These are phyloP conservation scores for Lactifluus piperatus DNA, from an alignment of 768 basidiomycete genomes.

Conservation along the genomic window DNA sequence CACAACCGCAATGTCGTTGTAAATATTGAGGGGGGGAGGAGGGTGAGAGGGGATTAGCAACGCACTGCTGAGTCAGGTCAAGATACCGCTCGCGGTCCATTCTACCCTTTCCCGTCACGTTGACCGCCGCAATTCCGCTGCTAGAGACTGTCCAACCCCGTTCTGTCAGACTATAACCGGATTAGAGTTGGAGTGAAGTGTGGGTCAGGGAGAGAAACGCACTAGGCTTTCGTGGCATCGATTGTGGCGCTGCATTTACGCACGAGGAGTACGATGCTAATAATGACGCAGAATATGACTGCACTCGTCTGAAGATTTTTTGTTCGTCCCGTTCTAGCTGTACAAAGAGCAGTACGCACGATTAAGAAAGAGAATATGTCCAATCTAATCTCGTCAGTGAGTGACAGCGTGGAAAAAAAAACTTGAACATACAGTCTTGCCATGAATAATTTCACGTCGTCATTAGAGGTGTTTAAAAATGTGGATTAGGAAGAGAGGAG, in stretches of 20 bases:
- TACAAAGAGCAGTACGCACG: not conserved
- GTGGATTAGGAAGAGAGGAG: not conserved
- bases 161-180: not conserved
- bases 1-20: no score
- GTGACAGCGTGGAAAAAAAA: not conserved
- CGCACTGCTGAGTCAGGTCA: conserved; percentile 10
- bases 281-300: not conserved
- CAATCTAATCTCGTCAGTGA: not conserved
- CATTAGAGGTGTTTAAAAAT: no score
- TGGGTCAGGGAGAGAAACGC: not conserved
- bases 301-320: not conserved
- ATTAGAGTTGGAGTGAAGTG: not conserved
- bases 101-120: not conserved
- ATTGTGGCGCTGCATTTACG: not conserved
- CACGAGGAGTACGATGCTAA: not conserved
- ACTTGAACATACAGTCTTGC: not conserved
- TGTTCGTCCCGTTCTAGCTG: not conserved
- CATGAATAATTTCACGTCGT: not conserved
- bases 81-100: conserved; percentile 1
- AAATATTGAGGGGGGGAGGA: not conserved
- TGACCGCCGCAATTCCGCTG: not conserved
- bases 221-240: conserved; percentile 5
- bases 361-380: not conserved
- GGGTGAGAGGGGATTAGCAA: not conserved
- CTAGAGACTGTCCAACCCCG: not conserved